Evolutionary conservation across 208 protist genomes (phyloP).

Genomic region (Trypanosoma conorhini): DNA sequence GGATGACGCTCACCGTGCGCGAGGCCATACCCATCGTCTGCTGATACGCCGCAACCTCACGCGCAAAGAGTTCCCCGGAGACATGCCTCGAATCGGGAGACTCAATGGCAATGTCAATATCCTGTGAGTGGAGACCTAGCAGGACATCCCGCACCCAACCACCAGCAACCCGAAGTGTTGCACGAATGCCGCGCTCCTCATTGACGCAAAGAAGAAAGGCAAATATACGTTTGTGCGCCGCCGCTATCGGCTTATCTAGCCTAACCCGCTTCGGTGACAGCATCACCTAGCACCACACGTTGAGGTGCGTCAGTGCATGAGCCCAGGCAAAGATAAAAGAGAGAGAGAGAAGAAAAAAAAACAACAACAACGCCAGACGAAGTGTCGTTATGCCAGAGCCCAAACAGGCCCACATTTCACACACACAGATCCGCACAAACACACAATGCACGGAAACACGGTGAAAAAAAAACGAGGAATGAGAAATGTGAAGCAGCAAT

Average conservation of each 20-base stretch:
- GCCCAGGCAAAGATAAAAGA: background rate
- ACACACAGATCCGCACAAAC: background rate
- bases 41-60: constrained; percentile 78
- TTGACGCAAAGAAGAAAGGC: constrained; percentile 77
- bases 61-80: constrained; percentile 92
- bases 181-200: constrained; percentile 46
- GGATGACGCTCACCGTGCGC: constrained; percentile 93
- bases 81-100: constrained; percentile 36
- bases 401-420: background rate
- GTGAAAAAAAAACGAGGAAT: constrained; percentile 4
- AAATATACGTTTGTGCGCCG: constrained; percentile 83
- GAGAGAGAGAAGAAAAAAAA: constrained; percentile 17
- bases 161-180: constrained; percentile 91
- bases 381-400: too few species aligned
- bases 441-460: background rate
- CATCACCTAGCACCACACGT: constrained; percentile 22
- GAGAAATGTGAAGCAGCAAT: background rate
- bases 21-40: constrained; percentile 32
- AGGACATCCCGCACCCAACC: constrained; percentile 99
- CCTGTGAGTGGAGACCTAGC: constrained; percentile 89
- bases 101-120: constrained; percentile 99
- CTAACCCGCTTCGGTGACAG: constrained; percentile 36
- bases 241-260: constrained; percentile 51
- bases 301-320: background rate
- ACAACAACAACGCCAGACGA: too few species aligned